A percentile compares a stretch with the other conserved stretches of the same genome.
Conservation (phyloP, 2,329 filamentous ascomycete genomes). For the Fusarium nelsonii region DNA sequence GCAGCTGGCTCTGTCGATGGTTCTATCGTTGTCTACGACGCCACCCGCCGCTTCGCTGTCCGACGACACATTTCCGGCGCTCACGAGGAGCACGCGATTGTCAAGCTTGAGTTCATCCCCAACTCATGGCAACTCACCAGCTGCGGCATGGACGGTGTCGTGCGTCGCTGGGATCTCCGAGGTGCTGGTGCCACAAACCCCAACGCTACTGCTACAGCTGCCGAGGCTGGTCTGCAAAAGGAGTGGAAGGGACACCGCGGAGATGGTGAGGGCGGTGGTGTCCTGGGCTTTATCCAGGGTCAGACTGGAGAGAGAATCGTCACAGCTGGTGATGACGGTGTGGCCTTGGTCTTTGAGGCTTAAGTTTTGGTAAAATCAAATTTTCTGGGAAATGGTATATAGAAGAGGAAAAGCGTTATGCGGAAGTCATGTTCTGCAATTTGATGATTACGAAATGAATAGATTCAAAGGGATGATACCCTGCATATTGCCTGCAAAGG, state of each 20-base stretch:
- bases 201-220: conserved; percentile 52
- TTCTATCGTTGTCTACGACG: conserved; percentile 88
- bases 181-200: conserved; percentile 55
- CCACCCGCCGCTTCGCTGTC: conserved; percentile 86
- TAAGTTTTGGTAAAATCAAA: conserved; percentile 23
- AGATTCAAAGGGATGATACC: conserved; percentile 44
- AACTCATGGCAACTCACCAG: conserved; percentile 80
- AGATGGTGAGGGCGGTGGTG: conserved; percentile 86
- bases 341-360: conserved; percentile 76
- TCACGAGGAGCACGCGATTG: conserved; percentile 89
- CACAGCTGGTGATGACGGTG: conserved; percentile 89
- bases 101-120: conserved; percentile 89
- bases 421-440: conserved; percentile 35
- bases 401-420: conserved; percentile 31
- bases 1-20: conserved; percentile 78
- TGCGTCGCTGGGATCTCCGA: conserved; percentile 87
- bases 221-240: conserved; percentile 75
- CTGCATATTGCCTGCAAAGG: conserved; percentile 21
- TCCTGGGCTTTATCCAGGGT: conserved; percentile 90
- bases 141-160: conserved; percentile 91
- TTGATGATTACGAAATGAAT: conserved; percentile 46
- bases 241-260: conserved; percentile 94
- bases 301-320: conserved; percentile 79
- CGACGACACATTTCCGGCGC: conserved; percentile 83
- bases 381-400: conserved; percentile 21